Evolutionary conservation across 495 filamentous ascomycete genomes (phyloP).

Genomic region (Talaromyces trachyspermus): DNA sequence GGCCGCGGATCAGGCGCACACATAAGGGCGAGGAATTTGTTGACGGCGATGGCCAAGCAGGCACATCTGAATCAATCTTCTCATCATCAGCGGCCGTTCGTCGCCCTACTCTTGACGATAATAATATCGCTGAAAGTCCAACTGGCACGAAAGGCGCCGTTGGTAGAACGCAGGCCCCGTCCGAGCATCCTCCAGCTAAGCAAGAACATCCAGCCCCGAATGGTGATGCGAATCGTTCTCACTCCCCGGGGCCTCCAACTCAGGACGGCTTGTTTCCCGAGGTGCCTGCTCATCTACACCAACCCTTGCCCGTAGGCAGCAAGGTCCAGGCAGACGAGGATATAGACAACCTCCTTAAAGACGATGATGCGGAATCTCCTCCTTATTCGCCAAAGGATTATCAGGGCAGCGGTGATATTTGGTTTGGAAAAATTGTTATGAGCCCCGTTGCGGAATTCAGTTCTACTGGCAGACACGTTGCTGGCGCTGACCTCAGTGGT

Average conservation of each 20-base stretch:
- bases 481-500: constrained; percentile 61
- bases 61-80: constrained; percentile 43
- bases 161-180: constrained; percentile 35
- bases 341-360: constrained; percentile 79
- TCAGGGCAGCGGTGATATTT: constrained; percentile 57
- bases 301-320: constrained; percentile 29
- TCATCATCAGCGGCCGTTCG: constrained; percentile 33
- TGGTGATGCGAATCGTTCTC: constrained; percentile 10
- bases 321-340: constrained; percentile 69
- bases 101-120: constrained; percentile 32
- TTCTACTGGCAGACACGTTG: constrained; percentile 74
- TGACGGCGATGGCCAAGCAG: constrained; percentile 52
- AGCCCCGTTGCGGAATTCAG: constrained; percentile 62
- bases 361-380: constrained; percentile 73
- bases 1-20: constrained; percentile 77
- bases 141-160: constrained; percentile 19
- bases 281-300: constrained; percentile 31
- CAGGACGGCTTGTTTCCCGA: constrained; percentile 38
- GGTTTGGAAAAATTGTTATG: constrained; percentile 78
- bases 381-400: constrained; percentile 78
- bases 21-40: constrained; percentile 94
- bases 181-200: constrained; percentile 17
- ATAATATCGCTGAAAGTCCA: constrained; percentile 28
- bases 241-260: constrained; percentile 4
- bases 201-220: neutral